These are phyloP conservation scores for Paraconiothyrium brasiliense DNA, from an alignment of 2,329 filamentous ascomycete genomes.

Conservation along the genomic window DNA sequence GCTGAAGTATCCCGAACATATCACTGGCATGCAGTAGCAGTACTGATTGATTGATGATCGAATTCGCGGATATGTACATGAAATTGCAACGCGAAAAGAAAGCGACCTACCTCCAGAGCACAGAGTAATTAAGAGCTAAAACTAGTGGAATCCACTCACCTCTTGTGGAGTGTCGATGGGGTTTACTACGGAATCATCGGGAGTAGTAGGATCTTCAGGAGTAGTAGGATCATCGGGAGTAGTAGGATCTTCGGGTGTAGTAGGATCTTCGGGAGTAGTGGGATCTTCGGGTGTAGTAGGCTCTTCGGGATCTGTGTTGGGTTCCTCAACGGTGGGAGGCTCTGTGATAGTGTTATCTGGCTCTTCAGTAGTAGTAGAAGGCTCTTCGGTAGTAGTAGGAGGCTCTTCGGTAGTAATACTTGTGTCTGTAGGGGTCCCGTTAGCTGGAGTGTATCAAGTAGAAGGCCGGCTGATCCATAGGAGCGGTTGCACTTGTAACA, in stretches of 20 bases:
- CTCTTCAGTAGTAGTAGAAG: background rate
- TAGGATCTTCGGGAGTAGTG: background rate
- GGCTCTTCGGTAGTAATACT: too few relatives aligned
- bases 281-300: too few relatives aligned
- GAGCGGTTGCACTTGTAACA: too few relatives aligned
- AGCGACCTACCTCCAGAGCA: background rate
- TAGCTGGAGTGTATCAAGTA: too few relatives aligned
- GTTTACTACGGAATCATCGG: background rate
- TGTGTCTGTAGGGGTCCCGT: too few relatives aligned
- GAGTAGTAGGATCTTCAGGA: too few relatives aligned
- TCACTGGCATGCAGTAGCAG: background rate
- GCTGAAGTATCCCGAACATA: background rate
- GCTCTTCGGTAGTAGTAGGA: background rate
- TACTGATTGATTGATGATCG: background rate
- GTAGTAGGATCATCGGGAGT: too few relatives aligned
- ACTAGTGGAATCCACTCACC: background rate
- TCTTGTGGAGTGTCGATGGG: background rate
- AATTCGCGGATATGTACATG: background rate
- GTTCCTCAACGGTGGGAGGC: background rate
- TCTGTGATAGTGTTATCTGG: background rate
- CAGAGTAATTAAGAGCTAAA: background rate
- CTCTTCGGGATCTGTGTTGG: background rate
- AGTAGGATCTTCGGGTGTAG: background rate
- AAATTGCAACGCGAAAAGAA: background rate
- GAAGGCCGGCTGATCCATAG: too few relatives aligned